Conservation (phyloP, 345 rosid genomes). For the Ceriops decandra region DNA sequence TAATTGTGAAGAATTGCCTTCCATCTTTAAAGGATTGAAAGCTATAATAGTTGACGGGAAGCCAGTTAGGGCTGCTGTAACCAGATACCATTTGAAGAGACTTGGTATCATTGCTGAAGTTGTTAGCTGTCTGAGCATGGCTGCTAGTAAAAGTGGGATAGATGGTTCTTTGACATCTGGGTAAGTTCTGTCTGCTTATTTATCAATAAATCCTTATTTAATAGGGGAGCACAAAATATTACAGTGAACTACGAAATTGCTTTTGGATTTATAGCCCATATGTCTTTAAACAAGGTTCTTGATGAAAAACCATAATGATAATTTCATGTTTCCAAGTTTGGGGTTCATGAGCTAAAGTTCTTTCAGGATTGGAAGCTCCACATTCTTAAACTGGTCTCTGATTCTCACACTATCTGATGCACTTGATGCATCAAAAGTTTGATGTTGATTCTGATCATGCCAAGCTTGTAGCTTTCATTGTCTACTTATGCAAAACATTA, state of each 20-base stretch:
- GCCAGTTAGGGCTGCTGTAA: slow-evolving; percentile 88
- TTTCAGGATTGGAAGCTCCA: no score
- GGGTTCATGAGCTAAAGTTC: no score
- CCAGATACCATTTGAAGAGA: slow-evolving; percentile 82
- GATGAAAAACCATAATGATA: no score
- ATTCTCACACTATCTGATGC: no score
- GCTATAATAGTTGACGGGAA: slow-evolving; percentile 80
- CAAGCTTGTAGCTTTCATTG: no score
- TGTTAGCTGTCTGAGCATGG: slow-evolving; percentile 42
- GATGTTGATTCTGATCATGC: no score
- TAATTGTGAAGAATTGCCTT: slow-evolving; percentile 61
- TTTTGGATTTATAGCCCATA: not conserved
- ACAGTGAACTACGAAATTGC: not conserved
- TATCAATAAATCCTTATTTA: not conserved
- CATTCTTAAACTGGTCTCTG: no score
- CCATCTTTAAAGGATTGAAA: slow-evolving; percentile 66
- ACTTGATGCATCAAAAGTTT: no score
- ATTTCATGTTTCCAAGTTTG: no score
- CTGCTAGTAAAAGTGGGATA: slow-evolving; percentile 33
- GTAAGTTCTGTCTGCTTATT: slow-evolving; percentile 35
- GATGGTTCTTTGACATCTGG: slow-evolving; percentile 49
- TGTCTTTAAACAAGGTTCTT: no score
- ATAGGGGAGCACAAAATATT: not conserved
- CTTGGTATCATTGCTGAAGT: slow-evolving; percentile 78
- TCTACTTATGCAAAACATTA: no score